These are phyloP conservation scores for Tulasnella sp. DNA, from an alignment of 768 basidiomycete species.

Conservation along the genomic window DNA sequence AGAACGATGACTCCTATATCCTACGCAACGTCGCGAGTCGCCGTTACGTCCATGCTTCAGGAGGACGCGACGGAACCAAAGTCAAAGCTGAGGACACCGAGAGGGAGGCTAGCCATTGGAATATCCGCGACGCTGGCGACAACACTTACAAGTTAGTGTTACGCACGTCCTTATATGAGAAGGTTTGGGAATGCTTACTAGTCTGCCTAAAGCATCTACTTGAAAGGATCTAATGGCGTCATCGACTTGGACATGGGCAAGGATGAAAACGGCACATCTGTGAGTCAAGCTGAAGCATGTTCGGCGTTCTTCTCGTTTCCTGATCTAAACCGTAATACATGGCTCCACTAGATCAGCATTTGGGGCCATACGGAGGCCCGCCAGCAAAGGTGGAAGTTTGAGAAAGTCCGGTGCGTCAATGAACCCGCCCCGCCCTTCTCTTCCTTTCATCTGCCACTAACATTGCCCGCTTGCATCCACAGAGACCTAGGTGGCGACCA, in stretches of 20 bases:
- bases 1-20: not conserved
- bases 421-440: not conserved
- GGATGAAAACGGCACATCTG: not conserved
- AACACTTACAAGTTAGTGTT: not conserved
- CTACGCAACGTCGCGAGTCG: not conserved
- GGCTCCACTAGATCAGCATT: not conserved
- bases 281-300: not conserved
- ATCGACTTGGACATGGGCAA: not conserved
- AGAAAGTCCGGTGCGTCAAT: not conserved
- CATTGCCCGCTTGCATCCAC: not conserved
- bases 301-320: not conserved
- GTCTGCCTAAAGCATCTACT: not conserved
- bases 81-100: slow-evolving; percentile 3
- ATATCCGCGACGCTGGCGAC: not conserved
- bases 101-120: not conserved
- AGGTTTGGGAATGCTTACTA: not conserved
- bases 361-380: not conserved
- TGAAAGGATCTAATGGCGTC: not conserved
- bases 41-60: not conserved
- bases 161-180: not conserved
- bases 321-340: not conserved
- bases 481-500: not conserved
- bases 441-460: not conserved
- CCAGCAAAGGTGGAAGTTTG: slow-evolving; percentile 4
- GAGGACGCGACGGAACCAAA: not conserved